phyloP scores from a whole-genome alignment of 495 filamentous ascomycete genomes.

The Aspergillus baeticus region DNA sequence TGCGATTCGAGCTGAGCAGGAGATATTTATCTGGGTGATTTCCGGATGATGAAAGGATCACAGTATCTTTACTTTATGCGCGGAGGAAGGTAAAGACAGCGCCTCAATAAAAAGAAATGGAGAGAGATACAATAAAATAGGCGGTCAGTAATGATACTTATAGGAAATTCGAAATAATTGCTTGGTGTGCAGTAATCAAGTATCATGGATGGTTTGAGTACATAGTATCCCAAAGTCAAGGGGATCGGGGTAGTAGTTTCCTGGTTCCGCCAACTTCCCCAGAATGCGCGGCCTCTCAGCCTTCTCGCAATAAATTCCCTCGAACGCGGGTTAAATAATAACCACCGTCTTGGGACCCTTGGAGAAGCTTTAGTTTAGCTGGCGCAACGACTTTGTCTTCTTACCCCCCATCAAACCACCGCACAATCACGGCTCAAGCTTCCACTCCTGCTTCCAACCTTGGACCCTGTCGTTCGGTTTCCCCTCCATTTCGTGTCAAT shows the following conservation, averaged over 20 bases:
- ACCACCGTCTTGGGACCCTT: neutral
- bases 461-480: neutral
- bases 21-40: neutral
- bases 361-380: neutral
- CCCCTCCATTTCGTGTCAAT: slow-evolving; percentile 7
- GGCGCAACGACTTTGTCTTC: neutral
- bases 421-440: neutral
- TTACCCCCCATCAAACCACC: slow-evolving; percentile 3
- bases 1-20: neutral
- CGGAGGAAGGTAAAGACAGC: neutral
- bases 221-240: too few relatives aligned
- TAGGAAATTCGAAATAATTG: neutral
- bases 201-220: too few relatives aligned
- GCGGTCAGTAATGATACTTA: neutral
- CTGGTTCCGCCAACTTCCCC: neutral
- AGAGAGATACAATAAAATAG: neutral
- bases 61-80: neutral
- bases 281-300: neutral
- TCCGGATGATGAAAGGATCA: neutral
- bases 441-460: neutral
- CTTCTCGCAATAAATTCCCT: neutral
- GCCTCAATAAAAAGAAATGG: neutral
- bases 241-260: too few relatives aligned
- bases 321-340: neutral
- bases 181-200: too few relatives aligned